Conservation (phyloP, 495 filamentous ascomycete genomes). For the Trichocladium antarcticum region DNA sequence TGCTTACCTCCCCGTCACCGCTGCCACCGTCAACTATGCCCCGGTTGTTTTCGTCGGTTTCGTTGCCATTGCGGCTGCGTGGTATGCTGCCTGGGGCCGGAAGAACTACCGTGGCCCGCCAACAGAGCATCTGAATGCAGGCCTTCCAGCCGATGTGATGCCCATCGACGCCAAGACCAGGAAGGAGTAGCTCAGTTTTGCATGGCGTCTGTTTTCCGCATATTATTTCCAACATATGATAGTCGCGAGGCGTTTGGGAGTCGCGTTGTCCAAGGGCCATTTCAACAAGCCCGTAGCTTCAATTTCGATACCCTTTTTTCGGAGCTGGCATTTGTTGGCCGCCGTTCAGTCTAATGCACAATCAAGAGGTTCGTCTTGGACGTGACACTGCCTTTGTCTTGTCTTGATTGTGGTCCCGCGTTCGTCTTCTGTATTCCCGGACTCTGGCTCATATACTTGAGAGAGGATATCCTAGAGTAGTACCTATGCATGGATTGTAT, state of each 20-base stretch:
- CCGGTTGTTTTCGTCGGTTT: slow-evolving; percentile 53
- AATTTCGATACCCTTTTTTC: slow-evolving; percentile 8
- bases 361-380: too few relatives aligned
- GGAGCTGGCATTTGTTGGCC: too few relatives aligned
- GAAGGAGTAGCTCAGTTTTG: slow-evolving; percentile 9
- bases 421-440: too few relatives aligned
- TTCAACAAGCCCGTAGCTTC: slow-evolving; percentile 10
- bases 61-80: slow-evolving; percentile 36
- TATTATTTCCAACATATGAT: slow-evolving; percentile 10
- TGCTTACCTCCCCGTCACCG: slow-evolving; percentile 47
- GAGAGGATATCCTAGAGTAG: too few relatives aligned
- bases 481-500: too few relatives aligned
- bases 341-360: too few relatives aligned
- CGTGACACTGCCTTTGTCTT: too few relatives aligned
- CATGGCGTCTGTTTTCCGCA: not conserved
- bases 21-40: slow-evolving; percentile 52
- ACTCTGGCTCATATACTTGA: too few relatives aligned
- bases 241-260: slow-evolving; percentile 9
- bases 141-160: not conserved
- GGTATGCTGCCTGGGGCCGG: slow-evolving; percentile 46
- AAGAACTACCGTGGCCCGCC: slow-evolving; percentile 62
- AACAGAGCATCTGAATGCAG: slow-evolving; percentile 14
- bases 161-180: slow-evolving; percentile 1
- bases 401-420: too few relatives aligned
- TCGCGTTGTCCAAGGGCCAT: slow-evolving; percentile 8